phyloP scores from a whole-genome alignment of 106 monocot species.

The Allium sativum region DNA sequence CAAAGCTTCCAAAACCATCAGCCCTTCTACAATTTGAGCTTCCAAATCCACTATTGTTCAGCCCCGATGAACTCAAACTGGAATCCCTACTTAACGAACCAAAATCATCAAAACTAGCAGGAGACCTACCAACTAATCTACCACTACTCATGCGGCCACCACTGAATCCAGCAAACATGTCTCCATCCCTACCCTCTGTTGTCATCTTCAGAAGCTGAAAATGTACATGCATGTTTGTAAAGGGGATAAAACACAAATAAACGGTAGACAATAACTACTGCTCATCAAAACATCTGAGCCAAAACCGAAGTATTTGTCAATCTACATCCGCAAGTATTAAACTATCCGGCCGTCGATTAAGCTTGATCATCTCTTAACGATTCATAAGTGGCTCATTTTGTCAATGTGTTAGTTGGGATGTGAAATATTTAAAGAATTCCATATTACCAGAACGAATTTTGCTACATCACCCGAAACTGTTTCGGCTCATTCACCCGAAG shows the following conservation, averaged over 20 bases:
- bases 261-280: not conserved
- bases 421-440: no score
- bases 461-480: no score
- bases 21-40: not conserved
- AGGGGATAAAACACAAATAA: not conserved
- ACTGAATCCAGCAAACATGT: conserved; percentile 47
- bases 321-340: no score
- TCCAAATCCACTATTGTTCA: conserved; percentile 23
- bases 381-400: no score
- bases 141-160: conserved; percentile 24
- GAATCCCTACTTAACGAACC: conserved; percentile 24
- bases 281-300: no score
- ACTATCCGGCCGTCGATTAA: no score
- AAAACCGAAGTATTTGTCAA: not conserved
- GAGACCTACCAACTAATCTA: conserved; percentile 11
- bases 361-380: no score
- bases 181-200: conserved; percentile 40
- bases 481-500: no score
- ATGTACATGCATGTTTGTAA: not conserved
- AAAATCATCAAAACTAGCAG: conserved; percentile 10
- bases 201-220: conserved; percentile 73
- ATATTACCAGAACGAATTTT: not conserved
- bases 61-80: conserved; percentile 9
- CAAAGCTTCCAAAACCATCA: conserved; percentile 10
- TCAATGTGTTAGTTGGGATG: no score